Conservation (phyloP, 345 rosid species). For the Noccaea caerulescens region DNA sequence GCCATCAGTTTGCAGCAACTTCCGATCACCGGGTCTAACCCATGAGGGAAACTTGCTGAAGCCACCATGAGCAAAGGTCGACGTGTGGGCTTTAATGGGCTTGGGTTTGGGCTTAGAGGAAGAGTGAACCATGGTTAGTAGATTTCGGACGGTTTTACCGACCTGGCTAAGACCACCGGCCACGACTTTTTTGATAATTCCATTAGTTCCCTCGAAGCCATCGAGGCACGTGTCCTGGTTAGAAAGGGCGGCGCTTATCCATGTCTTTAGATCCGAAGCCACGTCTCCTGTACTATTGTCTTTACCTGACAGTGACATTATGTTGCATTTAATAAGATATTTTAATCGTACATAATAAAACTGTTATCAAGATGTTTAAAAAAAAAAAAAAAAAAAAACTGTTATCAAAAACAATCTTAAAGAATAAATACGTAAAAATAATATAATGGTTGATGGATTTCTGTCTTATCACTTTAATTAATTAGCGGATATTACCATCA, state of each 20-base stretch:
- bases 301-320: constrained; percentile 52
- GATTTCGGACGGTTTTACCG: constrained; percentile 51
- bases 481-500: background rate
- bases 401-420: too few species aligned
- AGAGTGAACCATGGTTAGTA: constrained; percentile 62
- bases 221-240: constrained; percentile 85
- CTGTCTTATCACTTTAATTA: background rate
- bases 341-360: background rate
- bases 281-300: constrained; percentile 69
- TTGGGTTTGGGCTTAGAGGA: constrained; percentile 36
- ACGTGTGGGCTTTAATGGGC: constrained; percentile 8
- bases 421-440: background rate
- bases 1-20: constrained; percentile 51
- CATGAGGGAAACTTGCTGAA: constrained; percentile 59
- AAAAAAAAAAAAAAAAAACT: too few species aligned
- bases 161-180: constrained; percentile 60
- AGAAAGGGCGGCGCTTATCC: constrained; percentile 79
- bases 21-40: constrained; percentile 61
- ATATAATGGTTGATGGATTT: background rate
- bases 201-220: constrained; percentile 67
- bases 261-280: constrained; percentile 69
- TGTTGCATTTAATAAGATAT: background rate
- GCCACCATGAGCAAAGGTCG: constrained; percentile 17
- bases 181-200: constrained; percentile 55
- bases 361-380: too few species aligned